Evolutionary conservation across 2,329 filamentous ascomycete species (phyloP), one percentile per base, ranked within the genome.

Genomic region (Aspergillus neoniger): DNA sequence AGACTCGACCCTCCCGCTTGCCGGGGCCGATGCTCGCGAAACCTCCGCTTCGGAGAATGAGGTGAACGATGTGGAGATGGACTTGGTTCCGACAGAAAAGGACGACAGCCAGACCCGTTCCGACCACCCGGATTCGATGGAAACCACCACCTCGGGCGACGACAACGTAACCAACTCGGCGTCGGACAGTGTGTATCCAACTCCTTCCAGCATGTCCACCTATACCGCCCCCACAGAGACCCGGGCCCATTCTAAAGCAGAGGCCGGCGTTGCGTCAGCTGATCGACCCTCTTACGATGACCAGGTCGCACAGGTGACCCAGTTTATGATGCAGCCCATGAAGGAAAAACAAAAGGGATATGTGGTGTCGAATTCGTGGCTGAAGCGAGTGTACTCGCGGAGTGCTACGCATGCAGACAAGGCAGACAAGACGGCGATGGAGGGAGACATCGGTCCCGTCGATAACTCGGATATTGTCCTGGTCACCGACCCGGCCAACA

Each of bases 401-500:
- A 85, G 85, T 52, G 82, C 84, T 8, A 84, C 85, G 59, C 77
- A 82, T 55, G 82, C 81, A 19, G 81, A 83, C 63, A 83, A 85
- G 55, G 79, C 78, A 41, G 80, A 83, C 62, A 90, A 90, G 63
- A 78, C 82, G n/a, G 83, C 84, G 9, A 72, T 81, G 10, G 83
- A 88, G 60, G 86, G 85, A 6, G 83, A 86, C 4, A 84, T 95
- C 58, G 92, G 92, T 1, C 90, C 91, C 0, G 85, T 98, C 32
- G 92, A 97, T 80, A 97, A 97, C 72, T 87, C 90, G 0, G 90
- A 93, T 71, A 88, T 97, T 62, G 86, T 93, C 55, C 80, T 88
- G 61, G 83, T 88, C 63, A 81, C 74, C 28, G 80, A 81, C 60
- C 78, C 77, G 4, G 71, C 72, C 12, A 72, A 68, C 30, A 66